Conservation (phyloP, 78 protist species). For the Diacronema lutheri region DNA sequence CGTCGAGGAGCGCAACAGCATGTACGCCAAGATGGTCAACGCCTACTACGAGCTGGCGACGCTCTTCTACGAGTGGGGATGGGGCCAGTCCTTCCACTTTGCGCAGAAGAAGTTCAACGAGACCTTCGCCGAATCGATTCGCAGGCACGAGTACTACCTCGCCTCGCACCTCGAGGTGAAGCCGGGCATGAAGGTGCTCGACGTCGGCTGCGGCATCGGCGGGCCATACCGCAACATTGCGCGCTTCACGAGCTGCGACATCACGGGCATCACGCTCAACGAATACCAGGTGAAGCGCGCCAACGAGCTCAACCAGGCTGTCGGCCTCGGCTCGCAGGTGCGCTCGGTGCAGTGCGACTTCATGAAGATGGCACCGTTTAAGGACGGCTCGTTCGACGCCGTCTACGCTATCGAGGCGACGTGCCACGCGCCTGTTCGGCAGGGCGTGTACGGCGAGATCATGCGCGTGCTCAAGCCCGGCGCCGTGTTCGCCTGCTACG, state of each 20-base stretch:
- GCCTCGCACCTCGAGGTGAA: slow-evolving; percentile 64
- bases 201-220: slow-evolving; percentile 95
- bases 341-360: slow-evolving; percentile 64
- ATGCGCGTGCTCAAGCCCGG: slow-evolving; percentile 86
- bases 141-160: slow-evolving; percentile 82
- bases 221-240: slow-evolving; percentile 84
- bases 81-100: slow-evolving; percentile 93
- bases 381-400: slow-evolving; percentile 74
- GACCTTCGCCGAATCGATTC: slow-evolving; percentile 55
- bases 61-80: slow-evolving; percentile 85
- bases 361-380: slow-evolving; percentile 59
- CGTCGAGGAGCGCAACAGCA: not conserved
- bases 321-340: not conserved
- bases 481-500: slow-evolving; percentile 51
- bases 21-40: not conserved
- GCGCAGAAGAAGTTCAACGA: slow-evolving; percentile 70
- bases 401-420: slow-evolving; percentile 85
- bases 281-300: slow-evolving; percentile 70
- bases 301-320: not conserved
- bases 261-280: slow-evolving; percentile 82
- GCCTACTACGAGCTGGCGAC: slow-evolving; percentile 44
- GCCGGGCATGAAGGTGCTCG: slow-evolving; percentile 68
- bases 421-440: slow-evolving; percentile 82
- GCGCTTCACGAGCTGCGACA: slow-evolving; percentile 75
- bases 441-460: slow-evolving; percentile 32